Percentiles rank a stretch among this genome's conserved stretches.
Conservation (phyloP, 1,139 yeast species). For the Debaryomycetaceae sp. region DNA sequence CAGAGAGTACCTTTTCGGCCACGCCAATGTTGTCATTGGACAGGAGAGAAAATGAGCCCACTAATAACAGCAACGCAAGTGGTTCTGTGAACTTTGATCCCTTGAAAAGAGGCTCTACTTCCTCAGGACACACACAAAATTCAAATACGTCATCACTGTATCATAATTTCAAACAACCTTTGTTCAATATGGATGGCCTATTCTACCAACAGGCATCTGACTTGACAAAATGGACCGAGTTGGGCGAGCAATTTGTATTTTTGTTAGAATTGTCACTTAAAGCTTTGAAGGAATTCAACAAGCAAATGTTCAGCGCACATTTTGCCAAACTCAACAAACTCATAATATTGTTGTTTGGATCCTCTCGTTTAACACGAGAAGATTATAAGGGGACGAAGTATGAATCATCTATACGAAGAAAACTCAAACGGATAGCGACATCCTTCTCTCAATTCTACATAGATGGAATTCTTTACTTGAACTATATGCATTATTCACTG, state of each 20-base stretch:
- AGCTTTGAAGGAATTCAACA: slow-evolving; percentile 48
- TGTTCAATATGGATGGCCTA: slow-evolving; percentile 37
- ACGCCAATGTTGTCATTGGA: background rate
- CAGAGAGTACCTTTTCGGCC: background rate
- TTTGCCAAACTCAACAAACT: slow-evolving; percentile 49
- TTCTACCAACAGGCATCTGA: slow-evolving; percentile 60
- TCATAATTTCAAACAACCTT: slow-evolving; percentile 44
- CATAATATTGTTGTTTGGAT: slow-evolving; percentile 45
- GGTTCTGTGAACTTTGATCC: slow-evolving; percentile 19
- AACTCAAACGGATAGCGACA: slow-evolving; percentile 49
- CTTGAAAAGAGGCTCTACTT: slow-evolving; percentile 39
- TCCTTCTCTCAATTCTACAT: slow-evolving; percentile 59
- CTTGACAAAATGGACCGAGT: slow-evolving; percentile 54
- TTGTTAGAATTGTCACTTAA: slow-evolving; percentile 46
- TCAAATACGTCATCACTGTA: slow-evolving; percentile 23
- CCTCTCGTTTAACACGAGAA: slow-evolving; percentile 50
- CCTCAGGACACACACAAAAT: slow-evolving; percentile 27
- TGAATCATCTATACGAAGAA: slow-evolving; percentile 43
- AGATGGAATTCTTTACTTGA: slow-evolving; percentile 53
- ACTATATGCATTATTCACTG: slow-evolving; percentile 33
- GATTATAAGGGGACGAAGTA: slow-evolving; percentile 46
- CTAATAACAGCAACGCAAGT: slow-evolving; percentile 4
- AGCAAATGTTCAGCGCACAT: slow-evolving; percentile 49
- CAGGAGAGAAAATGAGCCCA: background rate
- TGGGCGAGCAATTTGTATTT: slow-evolving; percentile 43